Conservation (phyloP, 306 rosid species). For the Comarum palustre region DNA sequence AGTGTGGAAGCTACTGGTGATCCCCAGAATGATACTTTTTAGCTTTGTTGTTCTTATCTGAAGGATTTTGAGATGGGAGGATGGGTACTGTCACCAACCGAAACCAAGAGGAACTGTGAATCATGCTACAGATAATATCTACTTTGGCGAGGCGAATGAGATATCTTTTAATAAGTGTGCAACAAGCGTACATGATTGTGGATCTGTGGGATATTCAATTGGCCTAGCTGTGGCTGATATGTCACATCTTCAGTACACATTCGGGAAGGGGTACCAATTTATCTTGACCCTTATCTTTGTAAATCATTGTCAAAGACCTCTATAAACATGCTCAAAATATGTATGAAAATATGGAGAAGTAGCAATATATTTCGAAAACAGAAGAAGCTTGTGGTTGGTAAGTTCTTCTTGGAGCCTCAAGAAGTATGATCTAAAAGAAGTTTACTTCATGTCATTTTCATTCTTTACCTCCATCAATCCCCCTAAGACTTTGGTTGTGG, state of each 20-base stretch:
- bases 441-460: constrained; percentile 19
- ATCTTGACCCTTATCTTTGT: constrained; percentile 14
- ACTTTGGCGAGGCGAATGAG: constrained; percentile 27
- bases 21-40: constrained; percentile 22
- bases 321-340: not conserved
- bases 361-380: not conserved
- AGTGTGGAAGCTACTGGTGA: constrained; percentile 14
- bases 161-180: constrained; percentile 36
- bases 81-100: constrained; percentile 49
- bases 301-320: not conserved
- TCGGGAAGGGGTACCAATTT: constrained; percentile 77
- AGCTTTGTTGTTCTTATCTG: constrained; percentile 14
- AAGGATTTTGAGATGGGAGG: constrained; percentile 89
- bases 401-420: not conserved
- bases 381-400: not conserved
- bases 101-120: constrained; percentile 40
- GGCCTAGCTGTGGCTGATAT: constrained; percentile 53
- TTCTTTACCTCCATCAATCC: constrained; percentile 10
- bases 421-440: constrained; percentile 23
- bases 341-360: not conserved
- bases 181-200: constrained; percentile 21
- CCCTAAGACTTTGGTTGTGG: constrained; percentile 12
- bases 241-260: constrained; percentile 51
- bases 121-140: constrained; percentile 31
- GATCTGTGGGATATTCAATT: constrained; percentile 40